Base-by-base conservation (phyloP, 331 rosid genomes). In the Rosa hybrid region DNA sequence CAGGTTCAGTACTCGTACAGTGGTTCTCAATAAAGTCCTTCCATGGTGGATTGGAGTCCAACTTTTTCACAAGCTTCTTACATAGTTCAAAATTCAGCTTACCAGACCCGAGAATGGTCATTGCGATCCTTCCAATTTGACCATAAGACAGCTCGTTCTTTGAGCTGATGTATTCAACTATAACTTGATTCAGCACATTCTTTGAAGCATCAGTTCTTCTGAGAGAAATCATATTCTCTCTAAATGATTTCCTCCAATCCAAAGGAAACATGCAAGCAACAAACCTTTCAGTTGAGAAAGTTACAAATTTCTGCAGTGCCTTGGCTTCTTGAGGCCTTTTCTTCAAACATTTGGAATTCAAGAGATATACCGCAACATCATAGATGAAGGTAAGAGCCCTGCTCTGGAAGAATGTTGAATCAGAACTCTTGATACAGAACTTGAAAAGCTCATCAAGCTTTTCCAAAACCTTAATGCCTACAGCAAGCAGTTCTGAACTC, bases 71-170 rank as follows among this genome's bases (percentile, higher is more conserved):
- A 64, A 89, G 70, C 45, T 53, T 54, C 39, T 13, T 10, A 30
- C 6, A 73, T 0, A 86, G 57, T 7, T 80, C 85, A 53, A 21
- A 1, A 12, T 75, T 38, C 0, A 74, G 54, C 21, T 72, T 68
- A n/a, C 87, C 78, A 1, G 76, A 80, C 56, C 92, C 94, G 18
- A 94, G 81, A 83, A 81, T 78, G 82, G 81, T 74, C 82, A 82
- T 87, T 5, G 68, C 88, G 42, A 85, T 78, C 73, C 76, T 86
- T 83, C 98, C 97, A 81, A 93, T 77, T 81, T 78, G 72, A 50
- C 91, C 91, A 68, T 78, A 68, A 57, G 89, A 80, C 41, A 83
- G 65, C 53, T 54, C 54, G 23, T 21, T 81, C 54, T 77, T 74
- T 12, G 45, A 59, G 71, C 73, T 71, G 42, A 46, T 49, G 68